Conservation (phyloP, 495 filamentous ascomycete species). For the Elaphomyces granulatus region DNA sequence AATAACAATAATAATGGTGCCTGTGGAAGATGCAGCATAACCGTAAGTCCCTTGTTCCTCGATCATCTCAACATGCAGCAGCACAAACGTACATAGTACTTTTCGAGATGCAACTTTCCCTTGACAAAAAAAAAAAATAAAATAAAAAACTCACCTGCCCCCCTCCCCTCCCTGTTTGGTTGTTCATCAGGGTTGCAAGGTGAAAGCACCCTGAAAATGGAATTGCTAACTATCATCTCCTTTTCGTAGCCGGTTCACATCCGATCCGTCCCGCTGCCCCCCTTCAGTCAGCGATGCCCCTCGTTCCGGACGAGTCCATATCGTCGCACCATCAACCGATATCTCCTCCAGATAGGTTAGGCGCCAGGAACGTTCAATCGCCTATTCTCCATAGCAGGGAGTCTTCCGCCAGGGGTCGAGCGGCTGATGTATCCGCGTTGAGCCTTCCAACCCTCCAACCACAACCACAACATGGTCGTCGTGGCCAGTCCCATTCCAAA, state of each 20-base stretch:
- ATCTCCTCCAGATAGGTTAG: conserved; percentile 28
- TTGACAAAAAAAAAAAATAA: too few species aligned
- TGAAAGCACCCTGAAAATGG: too few species aligned
- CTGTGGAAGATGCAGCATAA: conserved; percentile 1
- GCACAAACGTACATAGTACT: too few species aligned
- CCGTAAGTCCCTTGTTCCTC: conserved; percentile 9
- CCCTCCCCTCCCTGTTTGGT: too few species aligned
- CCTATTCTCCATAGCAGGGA: conserved; percentile 37
- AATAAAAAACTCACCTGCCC: too few species aligned
- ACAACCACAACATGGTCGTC: conserved; percentile 18
- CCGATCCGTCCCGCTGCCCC: conserved; percentile 4
- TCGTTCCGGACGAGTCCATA: conserved; percentile 30
- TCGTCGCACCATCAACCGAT: conserved; percentile 29
- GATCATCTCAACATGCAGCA: not conserved
- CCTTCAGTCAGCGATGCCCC: conserved; percentile 24
- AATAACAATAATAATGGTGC: too few species aligned
- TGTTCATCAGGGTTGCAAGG: too few species aligned
- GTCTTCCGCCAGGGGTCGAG: conserved; percentile 31
- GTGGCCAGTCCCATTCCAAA: conserved; percentile 41
- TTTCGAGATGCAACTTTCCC: too few species aligned
- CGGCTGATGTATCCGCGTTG: conserved; percentile 25
- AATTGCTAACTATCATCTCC: conserved; percentile 4
- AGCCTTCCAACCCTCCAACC: conserved; percentile 30
- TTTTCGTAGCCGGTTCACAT: conserved; percentile 9
- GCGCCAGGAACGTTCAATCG: conserved; percentile 33